Evolutionary conservation across 73 alveolate species (phyloP).

Genomic region (Uronychia setigera): DNA sequence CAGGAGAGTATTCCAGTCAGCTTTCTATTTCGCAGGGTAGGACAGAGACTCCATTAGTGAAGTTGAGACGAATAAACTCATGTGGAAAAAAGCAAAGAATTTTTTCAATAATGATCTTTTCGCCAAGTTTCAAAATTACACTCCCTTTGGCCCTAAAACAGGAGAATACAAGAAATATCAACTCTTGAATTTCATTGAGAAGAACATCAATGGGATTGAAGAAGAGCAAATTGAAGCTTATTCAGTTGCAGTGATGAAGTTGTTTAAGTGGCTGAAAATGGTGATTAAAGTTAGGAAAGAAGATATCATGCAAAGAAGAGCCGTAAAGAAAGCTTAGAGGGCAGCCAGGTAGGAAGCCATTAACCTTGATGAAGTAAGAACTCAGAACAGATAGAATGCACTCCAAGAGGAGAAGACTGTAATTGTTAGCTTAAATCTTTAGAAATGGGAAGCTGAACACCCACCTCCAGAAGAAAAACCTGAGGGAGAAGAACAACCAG

Average conservation of each 20-base stretch:
- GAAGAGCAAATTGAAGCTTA: constrained; percentile 84
- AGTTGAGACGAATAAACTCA: constrained; percentile 87
- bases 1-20: constrained; percentile 80
- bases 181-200: constrained; percentile 79
- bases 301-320: constrained; percentile 71
- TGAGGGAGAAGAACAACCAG: constrained; percentile 46
- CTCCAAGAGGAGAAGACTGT: constrained; percentile 66
- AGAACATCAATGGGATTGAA: constrained; percentile 57
- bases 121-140: constrained; percentile 57
- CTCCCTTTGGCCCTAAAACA: constrained; percentile 87
- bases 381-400: constrained; percentile 39
- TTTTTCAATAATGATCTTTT: constrained; percentile 74
- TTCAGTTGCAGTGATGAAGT: constrained; percentile 70
- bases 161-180: constrained; percentile 64
- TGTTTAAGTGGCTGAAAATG: constrained; percentile 68
- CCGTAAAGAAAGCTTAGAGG: constrained; percentile 58
- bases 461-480: constrained; percentile 46
- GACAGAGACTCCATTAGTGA: constrained; percentile 80
- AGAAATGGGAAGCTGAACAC: constrained; percentile 50
- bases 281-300: constrained; percentile 75
- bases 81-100: constrained; percentile 93
- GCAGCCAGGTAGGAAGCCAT: constrained; percentile 64
- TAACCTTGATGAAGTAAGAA: constrained; percentile 51
- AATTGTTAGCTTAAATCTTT: constrained; percentile 28
- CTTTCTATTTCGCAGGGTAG: constrained; percentile 76